Conservation (phyloP, 208 protist species). For the Acanthamoeba triangularis region DNA sequence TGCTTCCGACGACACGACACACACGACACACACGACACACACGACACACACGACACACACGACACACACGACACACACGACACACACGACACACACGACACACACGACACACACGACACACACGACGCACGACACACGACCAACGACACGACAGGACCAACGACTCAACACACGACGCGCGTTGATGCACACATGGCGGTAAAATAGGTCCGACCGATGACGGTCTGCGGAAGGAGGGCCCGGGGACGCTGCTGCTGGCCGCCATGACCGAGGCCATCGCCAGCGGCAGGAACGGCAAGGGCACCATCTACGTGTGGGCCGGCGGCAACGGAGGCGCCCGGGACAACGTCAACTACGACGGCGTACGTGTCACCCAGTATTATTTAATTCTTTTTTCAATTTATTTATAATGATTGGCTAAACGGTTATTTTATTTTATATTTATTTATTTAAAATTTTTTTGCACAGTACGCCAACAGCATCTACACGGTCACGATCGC, state of each 20-base stretch:
- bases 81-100: too few relatives aligned
- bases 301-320: slow-evolving; percentile 67
- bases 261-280: slow-evolving; percentile 9
- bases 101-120: too few relatives aligned
- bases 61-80: too few relatives aligned
- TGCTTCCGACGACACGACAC: not conserved
- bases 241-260: not conserved
- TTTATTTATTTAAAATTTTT: not conserved
- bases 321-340: slow-evolving; percentile 23
- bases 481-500: slow-evolving; percentile 51
- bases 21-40: too few relatives aligned
- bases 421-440: too few relatives aligned
- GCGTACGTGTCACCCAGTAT: not conserved
- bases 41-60: too few relatives aligned
- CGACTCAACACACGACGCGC: too few relatives aligned
- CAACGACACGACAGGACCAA: too few relatives aligned
- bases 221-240: slow-evolving; percentile 21
- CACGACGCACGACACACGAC: too few relatives aligned
- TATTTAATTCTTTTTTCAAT: too few relatives aligned
- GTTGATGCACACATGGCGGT: not conserved
- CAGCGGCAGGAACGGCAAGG: not conserved
- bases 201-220: slow-evolving; percentile 30
- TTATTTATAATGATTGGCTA: slow-evolving; percentile 12
- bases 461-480: slow-evolving; percentile 55
- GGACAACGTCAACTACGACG: slow-evolving; percentile 73